These are phyloP conservation scores for Hyphopichia khmerensis DNA, from an alignment of 1,139 yeast genomes.

Conservation along the genomic window DNA sequence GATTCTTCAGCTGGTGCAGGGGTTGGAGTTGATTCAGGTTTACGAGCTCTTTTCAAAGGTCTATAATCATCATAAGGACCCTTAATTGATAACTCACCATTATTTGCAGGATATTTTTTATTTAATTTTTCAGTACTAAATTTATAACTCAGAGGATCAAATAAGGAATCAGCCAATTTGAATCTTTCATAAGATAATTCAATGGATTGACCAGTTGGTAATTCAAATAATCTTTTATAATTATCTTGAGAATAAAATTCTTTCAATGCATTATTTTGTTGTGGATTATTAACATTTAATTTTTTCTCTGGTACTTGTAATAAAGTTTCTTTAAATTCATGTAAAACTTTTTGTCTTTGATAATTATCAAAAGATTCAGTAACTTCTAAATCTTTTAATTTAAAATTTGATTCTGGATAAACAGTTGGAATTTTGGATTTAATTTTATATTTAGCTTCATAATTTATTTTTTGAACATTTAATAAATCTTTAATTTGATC, in stretches of 20 bases:
- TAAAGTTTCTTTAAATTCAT: slow-evolving; percentile 67
- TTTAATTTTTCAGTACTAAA: slow-evolving; percentile 24
- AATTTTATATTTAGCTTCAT: slow-evolving; percentile 25
- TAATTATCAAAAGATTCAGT: slow-evolving; percentile 40
- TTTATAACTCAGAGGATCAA: slow-evolving; percentile 55
- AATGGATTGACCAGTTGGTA: slow-evolving; percentile 64
- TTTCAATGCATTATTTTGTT: slow-evolving; percentile 16
- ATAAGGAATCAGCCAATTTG: slow-evolving; percentile 70
- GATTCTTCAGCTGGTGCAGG: slow-evolving; percentile 33
- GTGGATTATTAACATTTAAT: slow-evolving; percentile 18
- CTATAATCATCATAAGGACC: slow-evolving; percentile 60
- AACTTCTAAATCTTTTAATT: slow-evolving; percentile 27
- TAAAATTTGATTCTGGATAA: slow-evolving; percentile 33
- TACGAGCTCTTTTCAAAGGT: slow-evolving; percentile 64
- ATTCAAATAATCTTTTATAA: slow-evolving; percentile 63
- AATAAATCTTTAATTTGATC: slow-evolving; percentile 40
- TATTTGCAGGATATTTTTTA: slow-evolving; percentile 31
- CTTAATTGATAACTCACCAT: slow-evolving; percentile 36
- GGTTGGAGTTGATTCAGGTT: slow-evolving; percentile 39
- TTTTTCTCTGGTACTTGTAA: slow-evolving; percentile 53
- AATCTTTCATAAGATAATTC: slow-evolving; percentile 56
- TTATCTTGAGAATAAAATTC: slow-evolving; percentile 32
- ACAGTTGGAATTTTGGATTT: slow-evolving; percentile 32
- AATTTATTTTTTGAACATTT: slow-evolving; percentile 12
- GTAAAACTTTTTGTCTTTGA: slow-evolving; percentile 36